Evolutionary conservation across 1,284 basidiomycete species (phyloP), one percentile per base, ranked within the genome.

Genomic region (Ustilago nuda): DNA sequence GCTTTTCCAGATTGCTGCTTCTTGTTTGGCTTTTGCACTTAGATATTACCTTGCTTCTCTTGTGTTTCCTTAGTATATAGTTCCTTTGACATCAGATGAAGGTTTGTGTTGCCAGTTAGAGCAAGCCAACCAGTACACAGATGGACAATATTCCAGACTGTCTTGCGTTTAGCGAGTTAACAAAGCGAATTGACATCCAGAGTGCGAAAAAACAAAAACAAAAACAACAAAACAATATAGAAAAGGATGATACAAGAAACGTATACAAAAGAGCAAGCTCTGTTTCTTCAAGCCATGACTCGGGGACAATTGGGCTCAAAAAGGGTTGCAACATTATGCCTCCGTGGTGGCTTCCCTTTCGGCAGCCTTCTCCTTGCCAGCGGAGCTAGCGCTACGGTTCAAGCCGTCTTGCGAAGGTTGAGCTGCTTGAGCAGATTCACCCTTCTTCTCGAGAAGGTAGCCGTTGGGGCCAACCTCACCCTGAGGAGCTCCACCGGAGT

Each of bases 391-490:
- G 58, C 33, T 45, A 19, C 71, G 70, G 75, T 77, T 77, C 36
- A 77, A 54, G 52, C 71, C 79, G 53, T 81, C 79, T 64, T 81
- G 79, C 23, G 76, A 79, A 30, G 80, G 79, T 65, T 80, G 78
- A 39, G 78, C 80, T 11, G 80, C 75, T 50, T 64, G 66, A 33
- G 75, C 76, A 27, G 57, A 50, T 52, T 74, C 76, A 50, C 71
- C 77, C 75, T 83, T 83, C 81, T 83, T 83, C 74, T 83, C 82
- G 57, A 94, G 92, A 72, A 90, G 87, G 84, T 92, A 94, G 56
- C 92, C 93, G 83, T 91, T 90, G 62, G 88, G 86, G 19, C 90
- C 90, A 53, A 90, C 75, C 64, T 77, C 75, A 35, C 75, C 75
- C 59, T 71, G 67, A 45, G 61, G 33, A 6, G 73, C 63, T 27